These are phyloP conservation scores for Leptodermis oblonga DNA, from an alignment of 257 asterid species.

Conservation along the genomic window DNA sequence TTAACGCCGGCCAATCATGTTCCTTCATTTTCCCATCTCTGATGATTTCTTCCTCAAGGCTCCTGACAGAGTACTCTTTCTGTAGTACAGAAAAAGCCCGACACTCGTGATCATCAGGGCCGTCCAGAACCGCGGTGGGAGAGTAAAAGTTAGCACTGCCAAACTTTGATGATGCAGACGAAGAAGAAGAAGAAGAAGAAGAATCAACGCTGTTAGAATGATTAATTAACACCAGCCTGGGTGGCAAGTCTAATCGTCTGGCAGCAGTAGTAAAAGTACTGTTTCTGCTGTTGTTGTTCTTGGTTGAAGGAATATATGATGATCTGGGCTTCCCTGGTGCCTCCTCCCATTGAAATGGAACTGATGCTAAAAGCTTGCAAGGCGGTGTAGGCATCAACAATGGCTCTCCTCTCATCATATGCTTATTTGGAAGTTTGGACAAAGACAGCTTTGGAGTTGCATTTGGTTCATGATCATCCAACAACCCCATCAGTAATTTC, in stretches of 20 bases:
- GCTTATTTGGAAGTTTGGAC: conserved; percentile 53
- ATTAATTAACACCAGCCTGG: conserved; percentile 40
- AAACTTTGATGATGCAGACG: background rate
- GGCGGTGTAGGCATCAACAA: conserved; percentile 47
- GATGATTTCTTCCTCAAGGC: conserved; percentile 19
- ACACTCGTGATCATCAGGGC: conserved; percentile 47
- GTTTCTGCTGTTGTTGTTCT: conserved; percentile 7
- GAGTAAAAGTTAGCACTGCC: conserved; percentile 29
- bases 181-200: conserved; percentile 13
- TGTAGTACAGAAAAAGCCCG: conserved; percentile 19
- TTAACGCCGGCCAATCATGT: background rate
- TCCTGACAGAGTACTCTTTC: conserved; percentile 22
- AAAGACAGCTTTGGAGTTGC: conserved; percentile 56
- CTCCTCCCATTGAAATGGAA: conserved; percentile 86
- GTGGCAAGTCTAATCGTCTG: conserved; percentile 61
- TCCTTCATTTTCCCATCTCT: background rate
- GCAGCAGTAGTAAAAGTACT: conserved; percentile 13
- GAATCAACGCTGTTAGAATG: background rate
- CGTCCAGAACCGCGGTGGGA: conserved; percentile 53
- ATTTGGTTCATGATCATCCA: conserved; percentile 19
- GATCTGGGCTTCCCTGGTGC: conserved; percentile 74
- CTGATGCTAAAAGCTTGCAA: conserved; percentile 38
- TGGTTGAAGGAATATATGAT: background rate
- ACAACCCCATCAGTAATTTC: background rate
- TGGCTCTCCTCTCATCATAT: conserved; percentile 21